Conservation (phyloP, 352 stramenopile species). For the Phytopythium oedochilum region DNA sequence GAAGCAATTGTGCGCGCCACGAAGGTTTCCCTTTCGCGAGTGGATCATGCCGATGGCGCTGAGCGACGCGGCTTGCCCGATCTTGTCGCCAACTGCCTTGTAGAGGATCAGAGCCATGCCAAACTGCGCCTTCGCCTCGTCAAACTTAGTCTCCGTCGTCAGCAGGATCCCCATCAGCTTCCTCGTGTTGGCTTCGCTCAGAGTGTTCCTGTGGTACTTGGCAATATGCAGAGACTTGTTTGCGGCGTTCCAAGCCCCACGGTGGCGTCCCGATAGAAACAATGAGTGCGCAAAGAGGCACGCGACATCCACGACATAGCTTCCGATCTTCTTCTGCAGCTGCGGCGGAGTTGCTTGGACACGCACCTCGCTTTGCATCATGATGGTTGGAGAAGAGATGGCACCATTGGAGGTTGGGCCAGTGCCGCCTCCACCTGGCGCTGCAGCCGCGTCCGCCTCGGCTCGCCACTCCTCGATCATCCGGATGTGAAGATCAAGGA, state of each 20-base stretch:
- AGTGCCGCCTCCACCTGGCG: neutral
- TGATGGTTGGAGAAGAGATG: conserved; percentile 1
- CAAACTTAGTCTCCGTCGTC: conserved; percentile 80
- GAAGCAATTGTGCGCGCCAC: conserved; percentile 74
- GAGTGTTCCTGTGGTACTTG: conserved; percentile 64
- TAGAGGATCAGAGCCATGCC: conserved; percentile 71
- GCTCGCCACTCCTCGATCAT: conserved; percentile 63
- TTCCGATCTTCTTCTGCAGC: conserved; percentile 41
- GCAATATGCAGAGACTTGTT: conserved; percentile 75
- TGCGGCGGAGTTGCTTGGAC: conserved; percentile 1
- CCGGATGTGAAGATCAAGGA: conserved; percentile 63
- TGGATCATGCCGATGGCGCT: conserved; percentile 82
- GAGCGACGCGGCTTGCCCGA: conserved; percentile 65
- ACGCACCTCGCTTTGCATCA: neutral
- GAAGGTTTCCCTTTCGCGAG: conserved; percentile 72
- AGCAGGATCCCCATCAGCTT: conserved; percentile 79
- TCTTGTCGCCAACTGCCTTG: conserved; percentile 69
- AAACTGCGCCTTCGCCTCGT: conserved; percentile 80
- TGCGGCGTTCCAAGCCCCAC: conserved; percentile 62
- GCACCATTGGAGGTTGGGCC: neutral
- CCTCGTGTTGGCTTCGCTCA: conserved; percentile 63
- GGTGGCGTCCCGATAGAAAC: conserved; percentile 68
- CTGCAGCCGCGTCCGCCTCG: conserved; percentile 11
- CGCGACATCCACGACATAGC: conserved; percentile 61
- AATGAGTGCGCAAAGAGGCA: conserved; percentile 72